Conservation (phyloP, 208 protist genomes). For the Crithidia expoeki region DNA sequence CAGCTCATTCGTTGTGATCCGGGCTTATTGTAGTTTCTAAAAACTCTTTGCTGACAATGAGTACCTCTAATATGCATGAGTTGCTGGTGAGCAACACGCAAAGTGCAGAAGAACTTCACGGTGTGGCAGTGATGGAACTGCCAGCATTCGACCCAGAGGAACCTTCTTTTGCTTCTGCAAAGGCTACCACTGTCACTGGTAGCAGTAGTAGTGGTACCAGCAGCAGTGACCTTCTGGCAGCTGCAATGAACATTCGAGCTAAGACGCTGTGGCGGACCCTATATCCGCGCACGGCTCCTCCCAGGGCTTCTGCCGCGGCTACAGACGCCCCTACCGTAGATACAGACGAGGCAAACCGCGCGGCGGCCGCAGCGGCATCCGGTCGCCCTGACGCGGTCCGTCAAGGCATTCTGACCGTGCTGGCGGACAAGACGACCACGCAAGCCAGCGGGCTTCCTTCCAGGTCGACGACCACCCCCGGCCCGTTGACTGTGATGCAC, state of each 20-base stretch:
- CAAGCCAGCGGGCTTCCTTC: background rate
- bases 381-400: constrained; percentile 6
- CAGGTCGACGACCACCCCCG: background rate
- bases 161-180: background rate
- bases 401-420: constrained; percentile 22
- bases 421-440: background rate
- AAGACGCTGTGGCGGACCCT: constrained; percentile 45
- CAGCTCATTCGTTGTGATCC: background rate
- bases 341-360: constrained; percentile 5
- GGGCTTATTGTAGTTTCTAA: background rate
- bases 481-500: background rate
- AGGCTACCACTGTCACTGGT: background rate
- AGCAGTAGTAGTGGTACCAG: background rate
- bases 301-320: background rate
- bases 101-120: constrained; percentile 42
- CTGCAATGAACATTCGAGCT: constrained; percentile 39
- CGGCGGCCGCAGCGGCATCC: background rate
- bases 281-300: constrained; percentile 46
- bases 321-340: background rate
- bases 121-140: constrained; percentile 31
- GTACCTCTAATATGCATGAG: constrained; percentile 8
- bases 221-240: constrained; percentile 2
- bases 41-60: background rate
- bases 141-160: constrained; percentile 24
- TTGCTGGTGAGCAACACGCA: constrained; percentile 47